Conservation (phyloP, 345 rosid species). For the Litchi chinensis region DNA sequence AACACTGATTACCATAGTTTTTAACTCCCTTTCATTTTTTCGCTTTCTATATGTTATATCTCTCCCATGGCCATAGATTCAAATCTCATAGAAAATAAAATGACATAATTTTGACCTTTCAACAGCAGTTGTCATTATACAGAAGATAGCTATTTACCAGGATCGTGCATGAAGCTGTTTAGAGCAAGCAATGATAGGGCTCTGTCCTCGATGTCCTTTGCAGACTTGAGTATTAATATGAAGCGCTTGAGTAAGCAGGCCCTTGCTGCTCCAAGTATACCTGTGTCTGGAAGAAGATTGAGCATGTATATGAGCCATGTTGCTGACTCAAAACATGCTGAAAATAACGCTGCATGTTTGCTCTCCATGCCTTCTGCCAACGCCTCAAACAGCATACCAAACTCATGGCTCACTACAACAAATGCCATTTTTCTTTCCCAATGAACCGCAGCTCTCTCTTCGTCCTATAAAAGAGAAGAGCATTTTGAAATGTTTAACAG, state of each 20-base stretch:
- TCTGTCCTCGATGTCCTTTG: conserved; percentile 54
- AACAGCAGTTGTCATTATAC: not conserved
- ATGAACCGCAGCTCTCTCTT: conserved; percentile 60
- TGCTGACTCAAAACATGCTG: conserved; percentile 59
- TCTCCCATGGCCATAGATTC: not conserved
- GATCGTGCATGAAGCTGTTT: conserved; percentile 56
- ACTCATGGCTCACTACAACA: conserved; percentile 63
- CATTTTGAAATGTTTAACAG: not conserved
- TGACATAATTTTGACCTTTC: not conserved
- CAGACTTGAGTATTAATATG: conserved; percentile 48
- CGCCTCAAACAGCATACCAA: conserved; percentile 69
- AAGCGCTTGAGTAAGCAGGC: conserved; percentile 63
- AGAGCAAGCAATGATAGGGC: conserved; percentile 65
- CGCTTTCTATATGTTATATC: not conserved
- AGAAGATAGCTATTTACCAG: conserved; percentile 39
- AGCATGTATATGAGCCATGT: conserved; percentile 68
- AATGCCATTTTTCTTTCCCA: conserved; percentile 70
- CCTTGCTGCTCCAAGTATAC: conserved; percentile 63
- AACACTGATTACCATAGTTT: not conserved
- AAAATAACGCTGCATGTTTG: conserved; percentile 38
- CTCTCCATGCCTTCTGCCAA: conserved; percentile 66
- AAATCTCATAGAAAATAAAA: not conserved
- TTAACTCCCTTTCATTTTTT: not conserved
- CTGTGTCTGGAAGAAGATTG: conserved; percentile 57
- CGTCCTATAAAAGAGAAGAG: conserved; percentile 33